Base-by-base conservation (phyloP, 495 filamentous ascomycete genomes). In the Talaromyces borbonicus region DNA sequence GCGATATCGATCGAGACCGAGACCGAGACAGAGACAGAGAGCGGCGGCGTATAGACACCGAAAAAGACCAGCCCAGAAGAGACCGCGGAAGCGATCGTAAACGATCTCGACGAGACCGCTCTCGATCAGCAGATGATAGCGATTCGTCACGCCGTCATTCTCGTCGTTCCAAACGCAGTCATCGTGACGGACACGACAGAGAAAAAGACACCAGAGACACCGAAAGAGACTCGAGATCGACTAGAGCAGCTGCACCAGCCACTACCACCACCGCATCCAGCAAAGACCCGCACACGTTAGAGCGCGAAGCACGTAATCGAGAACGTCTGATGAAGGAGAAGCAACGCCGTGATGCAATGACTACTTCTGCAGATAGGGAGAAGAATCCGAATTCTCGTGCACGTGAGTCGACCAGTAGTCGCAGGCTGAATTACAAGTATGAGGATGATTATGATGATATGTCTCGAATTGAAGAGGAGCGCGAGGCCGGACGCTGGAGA, bases 241-340 rank as follows among this genome's bases (percentile, higher is more conserved):
- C n/a, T n/a, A n/a, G n/a, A n/a, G n/a, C n/a, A n/a, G n/a, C n/a
- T n/a, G n/a, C n/a, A n/a, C n/a, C n/a, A n/a, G n/a, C n/a, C n/a
- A n/a, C n/a, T n/a, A n/a, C n/a, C n/a, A n/a, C n/a, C n/a, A n/a
- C n/a, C n/a, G n/a, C n/a, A n/a, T n/a, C n/a, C n/a, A n/a, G 66
- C 9, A 69, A 74, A 51, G 83, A 95, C 56, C 79, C 81, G 0
- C 81, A 90, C 53, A 82, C 83, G 0, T 65, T 82, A 1, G 87
- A 90, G 56, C 80, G 87, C 12, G 84, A 87, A 57, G 79, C 79
- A 9, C 72, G 84, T 11, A 81, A 88, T 48, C 71, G 83, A 8
- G 87, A 90, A 57, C 73, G 88, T 8, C 59, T 90, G 35, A 68
- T 84, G 5, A 85, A 85, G 50, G 87, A 93, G 59, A 74, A 86